Base-by-base conservation (phyloP, 345 rosid genomes). In the Microthlaspi erraticum region DNA sequence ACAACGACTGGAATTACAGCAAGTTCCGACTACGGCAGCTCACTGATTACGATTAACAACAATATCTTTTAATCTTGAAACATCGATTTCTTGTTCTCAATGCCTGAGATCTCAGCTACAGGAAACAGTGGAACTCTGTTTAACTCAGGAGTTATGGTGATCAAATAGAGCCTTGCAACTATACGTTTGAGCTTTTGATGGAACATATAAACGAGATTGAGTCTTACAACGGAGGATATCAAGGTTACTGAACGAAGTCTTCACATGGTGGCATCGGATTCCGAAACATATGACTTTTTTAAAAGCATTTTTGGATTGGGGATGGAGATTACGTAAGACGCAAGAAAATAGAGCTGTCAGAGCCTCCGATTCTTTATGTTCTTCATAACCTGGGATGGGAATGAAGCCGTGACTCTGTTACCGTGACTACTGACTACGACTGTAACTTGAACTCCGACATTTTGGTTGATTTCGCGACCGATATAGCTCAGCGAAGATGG, bases 1-100 rank as follows among this genome's bases (percentile, higher is more conserved):
- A 94, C 81, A 94, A 91, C 62, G 96, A 94, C 63, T 94, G 96
- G 96, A 94, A 94, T 73, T 94, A 94, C 81, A 94, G 99, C 89
- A 94, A 89, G 78, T 91, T 94, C 75, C 77, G 95, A 11, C 77
- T 94, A 31, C 91, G 99, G 99, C 97, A 94, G 81, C 80, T 93
- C 69, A 93, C 97, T 10, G 91, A 93, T 60, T 93, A 93, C 18
- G 90, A n/a, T n/a, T n/a, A n/a, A 89, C 71, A 94, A 89, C 71
- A 93, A 91, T 97, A 93, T 78, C 72, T 93, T 60, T 85, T 93
- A 5, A 86, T 91, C 19, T 85, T 93, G 97, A 69, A 91, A 93
- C 85, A 87, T 93, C 10, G 96, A 92, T 70, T 89, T 92, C 87
- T 78, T 89, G 69, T 92, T 92, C 48, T 78, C 83, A 2, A 89